Base-by-base conservation (phyloP, 495 filamentous ascomycete genomes). In the Neurospora pannonica region DNA sequence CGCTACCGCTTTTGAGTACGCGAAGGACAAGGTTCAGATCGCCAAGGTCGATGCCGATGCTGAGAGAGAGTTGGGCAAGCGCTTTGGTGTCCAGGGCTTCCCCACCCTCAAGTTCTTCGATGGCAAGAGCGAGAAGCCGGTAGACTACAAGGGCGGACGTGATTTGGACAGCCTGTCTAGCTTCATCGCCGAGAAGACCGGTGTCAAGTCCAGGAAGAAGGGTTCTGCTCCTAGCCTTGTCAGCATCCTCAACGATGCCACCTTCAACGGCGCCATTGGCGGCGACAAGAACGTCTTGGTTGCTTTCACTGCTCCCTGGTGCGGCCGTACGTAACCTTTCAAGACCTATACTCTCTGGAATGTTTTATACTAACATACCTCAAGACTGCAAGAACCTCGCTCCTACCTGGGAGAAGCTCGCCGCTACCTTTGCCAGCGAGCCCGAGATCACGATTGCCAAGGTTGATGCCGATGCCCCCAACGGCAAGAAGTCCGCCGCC, bases 91-190 rank as follows among this genome's bases (percentile, higher is more conserved):
- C 70, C 91, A 95, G 83, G 96, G 96, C 11, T 99, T 98, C 87
- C 96, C 96, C 19, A 98, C 96, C 0, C 84, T 99, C 76, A 99
- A 99, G 83, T 99, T 91, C 90, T 99, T 99, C 81, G 95, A 98
- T 84, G 96, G 96, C 73, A 97, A 97, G 89, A 95, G 92, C 77
- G 92, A 95, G 75, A 92, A 87, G 80, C 94, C 96, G 0, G 88
- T 87, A 76, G 93, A 97, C 75, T 98, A 98, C 84, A 91, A 89
- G 70, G 91, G 93, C 74, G 93, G 93, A 13, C 87, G 96, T 73
- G 96, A 99, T 85, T 80, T 98, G 24, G 96, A 98, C 79, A 93
- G 91, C 79, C 85, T 99, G 82, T 85, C 87, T 39, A 84, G 85
- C 38, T 99, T 96, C 84, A 90, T 99, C 71, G 86, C 89, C 17